These are phyloP conservation scores for Cordyceps militaris DNA, from an alignment of 2,329 filamentous ascomycete species.

Conservation along the genomic window DNA sequence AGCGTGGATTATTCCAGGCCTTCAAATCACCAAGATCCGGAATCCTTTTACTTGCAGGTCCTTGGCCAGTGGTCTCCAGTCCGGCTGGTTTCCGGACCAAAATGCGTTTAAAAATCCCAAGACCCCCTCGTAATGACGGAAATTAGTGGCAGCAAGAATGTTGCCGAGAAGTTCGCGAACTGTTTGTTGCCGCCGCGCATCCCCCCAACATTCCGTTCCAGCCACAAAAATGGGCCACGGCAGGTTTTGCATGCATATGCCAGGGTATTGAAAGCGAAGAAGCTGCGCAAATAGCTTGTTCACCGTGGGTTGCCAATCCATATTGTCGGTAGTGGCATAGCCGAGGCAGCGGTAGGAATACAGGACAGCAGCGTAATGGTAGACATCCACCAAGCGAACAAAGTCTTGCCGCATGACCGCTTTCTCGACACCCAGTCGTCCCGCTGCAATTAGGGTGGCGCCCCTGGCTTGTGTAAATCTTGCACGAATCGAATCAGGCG, in stretches of 20 bases:
- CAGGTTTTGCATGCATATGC: conserved; percentile 23
- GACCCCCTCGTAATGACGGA: conserved; percentile 20
- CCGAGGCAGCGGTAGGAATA: conserved; percentile 24
- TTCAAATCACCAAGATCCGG: conserved; percentile 19
- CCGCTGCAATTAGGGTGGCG: conserved; percentile 22
- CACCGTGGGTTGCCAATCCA: conserved; percentile 16
- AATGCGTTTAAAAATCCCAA: conserved; percentile 20
- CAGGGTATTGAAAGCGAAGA: conserved; percentile 18
- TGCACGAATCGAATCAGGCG: background rate
- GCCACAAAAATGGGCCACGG: conserved; percentile 26
- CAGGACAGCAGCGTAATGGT: conserved; percentile 23
- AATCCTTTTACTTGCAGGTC: conserved; percentile 18
- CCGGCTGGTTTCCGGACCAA: conserved; percentile 19
- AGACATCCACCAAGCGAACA: conserved; percentile 23
- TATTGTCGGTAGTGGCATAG: conserved; percentile 11
- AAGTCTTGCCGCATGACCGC: conserved; percentile 20
- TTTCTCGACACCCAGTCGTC: conserved; percentile 17
- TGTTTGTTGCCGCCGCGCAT: conserved; percentile 16
- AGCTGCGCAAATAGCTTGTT: conserved; percentile 20
- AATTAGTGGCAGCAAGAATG: conserved; percentile 19
- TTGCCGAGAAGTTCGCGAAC: conserved; percentile 16
- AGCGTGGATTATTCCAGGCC: no score
- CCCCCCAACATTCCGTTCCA: conserved; percentile 21
- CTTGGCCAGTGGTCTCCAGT: conserved; percentile 23
- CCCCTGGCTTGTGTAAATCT: conserved; percentile 24